Evolutionary conservation across 495 filamentous ascomycete species (phyloP).

Genomic region (Hypoxylon fuscum): DNA sequence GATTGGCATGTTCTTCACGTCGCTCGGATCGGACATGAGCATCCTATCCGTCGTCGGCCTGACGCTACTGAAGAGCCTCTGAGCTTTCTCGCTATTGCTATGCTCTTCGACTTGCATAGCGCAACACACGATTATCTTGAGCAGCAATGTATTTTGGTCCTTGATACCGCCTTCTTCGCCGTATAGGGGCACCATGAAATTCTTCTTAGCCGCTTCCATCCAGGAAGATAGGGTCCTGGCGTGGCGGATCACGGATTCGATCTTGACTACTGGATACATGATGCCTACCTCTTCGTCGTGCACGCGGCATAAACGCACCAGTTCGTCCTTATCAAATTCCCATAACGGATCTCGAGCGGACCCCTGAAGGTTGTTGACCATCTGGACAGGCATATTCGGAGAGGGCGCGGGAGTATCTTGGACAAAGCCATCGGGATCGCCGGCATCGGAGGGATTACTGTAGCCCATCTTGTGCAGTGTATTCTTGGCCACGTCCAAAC

Average conservation of each 20-base stretch:
- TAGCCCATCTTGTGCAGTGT: slow-evolving; percentile 93
- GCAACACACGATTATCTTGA: slow-evolving; percentile 83
- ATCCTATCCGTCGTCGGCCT: slow-evolving; percentile 73
- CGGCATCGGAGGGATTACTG: slow-evolving; percentile 63
- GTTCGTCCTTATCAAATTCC: slow-evolving; percentile 74
- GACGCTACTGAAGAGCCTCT: slow-evolving; percentile 73
- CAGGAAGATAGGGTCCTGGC: slow-evolving; percentile 73
- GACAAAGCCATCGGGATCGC: slow-evolving; percentile 65
- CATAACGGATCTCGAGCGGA: slow-evolving; percentile 72
- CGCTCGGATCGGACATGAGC: slow-evolving; percentile 70
- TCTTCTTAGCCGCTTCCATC: slow-evolving; percentile 61
- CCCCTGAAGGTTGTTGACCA: slow-evolving; percentile 56
- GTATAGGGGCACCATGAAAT: slow-evolving; percentile 29
- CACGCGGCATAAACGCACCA: slow-evolving; percentile 72
- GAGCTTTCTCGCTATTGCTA: slow-evolving; percentile 78
- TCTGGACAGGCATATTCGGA: slow-evolving; percentile 48
- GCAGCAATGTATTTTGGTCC: slow-evolving; percentile 71
- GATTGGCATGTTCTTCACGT: slow-evolving; percentile 75
- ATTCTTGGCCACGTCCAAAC: slow-evolving; percentile 84
- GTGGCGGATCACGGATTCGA: slow-evolving; percentile 71
- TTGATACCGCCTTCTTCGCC: slow-evolving; percentile 67
- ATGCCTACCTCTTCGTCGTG: slow-evolving; percentile 86
- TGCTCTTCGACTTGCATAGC: slow-evolving; percentile 76
- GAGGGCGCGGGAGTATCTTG: slow-evolving; percentile 63
- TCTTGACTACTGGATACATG: slow-evolving; percentile 85